Evolutionary conservation across 768 basidiomycete genomes (phyloP), one percentile per base, ranked within the genome.

Genomic region (Suillus ampliporus): DNA sequence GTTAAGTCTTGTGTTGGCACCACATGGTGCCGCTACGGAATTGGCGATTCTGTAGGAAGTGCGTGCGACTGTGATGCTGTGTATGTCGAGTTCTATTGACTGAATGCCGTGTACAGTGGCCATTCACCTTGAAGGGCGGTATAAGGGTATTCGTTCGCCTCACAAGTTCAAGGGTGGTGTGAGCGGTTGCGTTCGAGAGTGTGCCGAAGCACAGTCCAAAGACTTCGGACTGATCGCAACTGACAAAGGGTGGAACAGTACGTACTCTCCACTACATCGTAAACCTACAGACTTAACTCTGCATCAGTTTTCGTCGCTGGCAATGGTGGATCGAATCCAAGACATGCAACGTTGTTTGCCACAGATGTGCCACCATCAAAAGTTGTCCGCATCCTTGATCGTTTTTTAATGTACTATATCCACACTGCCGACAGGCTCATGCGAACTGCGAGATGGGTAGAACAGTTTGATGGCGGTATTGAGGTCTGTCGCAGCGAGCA

Each of bases 1-100:
- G 89, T 92, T 57, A 91, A 92, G 74, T 86, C 84, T 0, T 91
- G 91, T 67, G 90, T 92, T 52, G 89, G 89, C n/a, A 86, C 85
- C 1, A 84, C 79, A 15, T 89, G 84, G 88, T 89, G 88, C 67
- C 84, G 89, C 14, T 91, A 85, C 65, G 90, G 90, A 2, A 78
- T 91, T 10, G 89, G 89, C 9, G 90, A 92, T 70, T 87, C 88
- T 3, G 90, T 92, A 34, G 87, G 89, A 23, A 61, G 80, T 81
- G 61, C 59, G 76, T 66, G 21, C 17, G n/a, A 28, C 31, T 44
- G 75, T 65, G 23, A 15, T 43, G 28, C 40, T 28, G 37, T 15
- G 5, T 21, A 15, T 21, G 15, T 35, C 23, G 34, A 57, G 37
- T 31, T 21, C 9, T 28, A 37, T 57, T 44, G 31, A n/a, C 52